Base-by-base conservation (phyloP, 352 stramenopile species). In the Pythium grandisporangium region DNA sequence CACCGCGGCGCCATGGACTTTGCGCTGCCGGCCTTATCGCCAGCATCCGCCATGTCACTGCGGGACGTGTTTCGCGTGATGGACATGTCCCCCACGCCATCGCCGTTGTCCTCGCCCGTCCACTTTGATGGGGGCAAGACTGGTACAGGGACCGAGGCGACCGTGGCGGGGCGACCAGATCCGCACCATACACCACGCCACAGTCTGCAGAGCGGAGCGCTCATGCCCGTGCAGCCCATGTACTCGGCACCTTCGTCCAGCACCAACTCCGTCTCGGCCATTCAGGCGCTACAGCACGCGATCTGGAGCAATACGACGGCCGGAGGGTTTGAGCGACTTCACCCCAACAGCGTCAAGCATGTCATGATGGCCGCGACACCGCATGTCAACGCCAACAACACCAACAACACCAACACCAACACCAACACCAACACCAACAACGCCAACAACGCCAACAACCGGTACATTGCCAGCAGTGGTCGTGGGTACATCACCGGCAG, bases 21-120 rank as follows among this genome's bases (percentile, higher is more conserved):
- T 38, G 34, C 20, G n/a, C 23, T 10, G 20, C 11, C 27, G 20
- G 26, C 47, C 10, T 41, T 34, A 2, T n/a, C n/a, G n/a, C n/a
- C n/a, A n/a, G n/a, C n/a, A n/a, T n/a, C n/a, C n/a, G 43, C 52
- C 26, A 20, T 44, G 19, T 13, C 42, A 25, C 42, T 66, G 26
- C 62, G 56, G 35, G 57, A 66, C 30, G 48, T 47, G 5, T 66
- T 66, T 22, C 41, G 55, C 6, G 53, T 45, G 24, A 56, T 55
- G 43, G 42, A 25, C 12, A 30, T 33, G 10, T 61, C 48, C 4
- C 57, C 57, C 2, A 41, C 53, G 11, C 5, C 48, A 20, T 60
- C 50, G 7, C 51, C 45, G 4, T 14, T 32, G n/a, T 32, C 27
- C 27, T 36, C 36, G 12, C 14, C 7, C 17, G 48, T 38, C n/a